Percentiles rank a stretch among this genome's conserved stretches.
phyloP scores from a whole-genome alignment of 2,329 filamentous ascomycete species.

The Calonectria ilicicola region DNA sequence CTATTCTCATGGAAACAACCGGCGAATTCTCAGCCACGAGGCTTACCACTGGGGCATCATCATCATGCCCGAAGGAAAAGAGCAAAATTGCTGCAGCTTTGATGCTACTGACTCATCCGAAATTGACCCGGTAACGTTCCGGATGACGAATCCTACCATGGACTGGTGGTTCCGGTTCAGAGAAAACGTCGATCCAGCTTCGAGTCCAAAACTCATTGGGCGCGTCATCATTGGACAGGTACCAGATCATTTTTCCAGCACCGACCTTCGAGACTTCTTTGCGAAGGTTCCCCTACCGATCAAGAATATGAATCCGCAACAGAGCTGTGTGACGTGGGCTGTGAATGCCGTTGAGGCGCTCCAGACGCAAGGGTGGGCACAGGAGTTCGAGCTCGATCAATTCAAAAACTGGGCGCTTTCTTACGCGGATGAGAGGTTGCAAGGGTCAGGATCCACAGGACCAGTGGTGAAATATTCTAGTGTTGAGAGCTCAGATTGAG shows the following conservation, averaged over 20 bases:
- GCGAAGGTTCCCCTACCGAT: slow-evolving; percentile 39
- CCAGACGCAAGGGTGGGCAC: slow-evolving; percentile 41
- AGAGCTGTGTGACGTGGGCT: slow-evolving; percentile 51
- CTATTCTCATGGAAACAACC: slow-evolving; percentile 39
- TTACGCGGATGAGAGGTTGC: slow-evolving; percentile 46
- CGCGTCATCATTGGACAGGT: slow-evolving; percentile 43
- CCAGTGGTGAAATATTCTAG: slow-evolving; percentile 19
- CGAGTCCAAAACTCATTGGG: slow-evolving; percentile 42
- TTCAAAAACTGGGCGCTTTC: slow-evolving; percentile 44
- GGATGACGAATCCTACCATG: slow-evolving; percentile 48
- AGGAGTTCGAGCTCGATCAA: slow-evolving; percentile 37
- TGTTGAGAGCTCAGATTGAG: too few relatives aligned
- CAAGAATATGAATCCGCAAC: slow-evolving; percentile 48
- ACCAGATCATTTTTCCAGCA: slow-evolving; percentile 26
- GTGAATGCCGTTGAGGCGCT: slow-evolving; percentile 40
- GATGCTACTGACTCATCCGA: slow-evolving; percentile 47
- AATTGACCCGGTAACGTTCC: slow-evolving; percentile 45
- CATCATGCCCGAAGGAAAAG: slow-evolving; percentile 34
- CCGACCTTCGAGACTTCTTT: slow-evolving; percentile 40
- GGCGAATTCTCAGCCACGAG: slow-evolving; percentile 41
- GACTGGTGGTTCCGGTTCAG: slow-evolving; percentile 45
- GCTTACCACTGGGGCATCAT: slow-evolving; percentile 49
- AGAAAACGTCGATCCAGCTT: slow-evolving; percentile 28
- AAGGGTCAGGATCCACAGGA: slow-evolving; percentile 21
- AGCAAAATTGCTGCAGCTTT: slow-evolving; percentile 31